phyloP scores from a whole-genome alignment of 1,139 yeast species.

The Eremothecium gossypii region DNA sequence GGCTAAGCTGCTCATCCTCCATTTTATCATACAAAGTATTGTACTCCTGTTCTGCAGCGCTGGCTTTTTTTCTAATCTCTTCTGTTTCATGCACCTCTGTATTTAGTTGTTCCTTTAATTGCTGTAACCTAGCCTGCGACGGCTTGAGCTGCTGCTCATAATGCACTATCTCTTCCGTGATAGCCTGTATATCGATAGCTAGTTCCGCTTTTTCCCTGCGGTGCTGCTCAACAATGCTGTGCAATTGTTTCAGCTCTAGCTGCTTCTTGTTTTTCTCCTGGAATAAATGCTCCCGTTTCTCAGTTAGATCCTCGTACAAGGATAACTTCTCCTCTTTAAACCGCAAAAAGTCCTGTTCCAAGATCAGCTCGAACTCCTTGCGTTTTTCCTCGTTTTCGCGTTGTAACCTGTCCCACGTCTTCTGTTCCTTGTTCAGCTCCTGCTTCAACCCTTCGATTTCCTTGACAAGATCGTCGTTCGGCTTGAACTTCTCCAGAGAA shows the following conservation, averaged over 20 bases:
- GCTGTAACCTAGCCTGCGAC: conserved; percentile 9
- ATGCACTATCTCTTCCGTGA: conserved; percentile 7
- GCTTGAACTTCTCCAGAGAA: conserved; percentile 15
- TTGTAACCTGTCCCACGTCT: conserved; percentile 9
- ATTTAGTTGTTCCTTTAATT: conserved; percentile 8
- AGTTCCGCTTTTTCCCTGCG: conserved; percentile 7
- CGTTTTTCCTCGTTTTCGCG: conserved; percentile 10
- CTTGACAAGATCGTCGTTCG: conserved; percentile 13
- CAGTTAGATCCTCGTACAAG: conserved; percentile 9
- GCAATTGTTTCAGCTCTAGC: not conserved
- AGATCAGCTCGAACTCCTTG: conserved; percentile 8
- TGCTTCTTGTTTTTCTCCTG: conserved; percentile 5
- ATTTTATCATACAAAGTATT: conserved; percentile 22
- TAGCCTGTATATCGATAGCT: conserved; percentile 8
- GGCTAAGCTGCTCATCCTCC: conserved; percentile 27
- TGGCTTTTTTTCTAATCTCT: conserved; percentile 13
- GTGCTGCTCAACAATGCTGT: conserved; percentile 3
- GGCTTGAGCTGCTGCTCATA: conserved; percentile 10
- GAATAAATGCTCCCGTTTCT: conserved; percentile 3
- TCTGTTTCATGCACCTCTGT: conserved; percentile 9
- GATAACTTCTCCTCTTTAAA: conserved; percentile 13
- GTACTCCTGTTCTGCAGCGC: conserved; percentile 16
- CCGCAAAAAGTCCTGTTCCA: conserved; percentile 10
- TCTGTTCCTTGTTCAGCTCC: conserved; percentile 11
- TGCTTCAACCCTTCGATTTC: conserved; percentile 16